Evolutionary conservation across 73 alveolate species (phyloP), one percentile per base, ranked within the genome.

Genomic region (Paramecium caudatum): DNA sequence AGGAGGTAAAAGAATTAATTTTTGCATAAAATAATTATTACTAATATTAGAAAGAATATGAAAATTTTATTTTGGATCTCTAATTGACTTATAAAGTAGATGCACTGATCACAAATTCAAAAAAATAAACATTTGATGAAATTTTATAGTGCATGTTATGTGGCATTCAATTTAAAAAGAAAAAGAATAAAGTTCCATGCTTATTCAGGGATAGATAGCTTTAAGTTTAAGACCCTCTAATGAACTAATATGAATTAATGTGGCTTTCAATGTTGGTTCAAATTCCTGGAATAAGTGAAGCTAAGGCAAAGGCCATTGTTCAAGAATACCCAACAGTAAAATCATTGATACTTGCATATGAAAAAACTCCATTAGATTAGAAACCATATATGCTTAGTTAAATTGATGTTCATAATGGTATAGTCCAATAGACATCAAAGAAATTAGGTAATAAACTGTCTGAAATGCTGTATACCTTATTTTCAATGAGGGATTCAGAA

Each of bases 321-420:
- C 25, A 21, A 16, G 25, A 49, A 49, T 49, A 49, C 25, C 70
- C 70, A 13, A 21, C 70, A 16, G 8, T 49, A 1, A 49, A 49
- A 49, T 49, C 70, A 49, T 23, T 55, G 30, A 55, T 55, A 10
- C 23, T 27, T 55, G 80, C 80, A 10, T 55, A 55, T 23, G 30
- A 55, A 23, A 55, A 55, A 12, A 55, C 80, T 19, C 46, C 23
- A 9, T 27, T 55, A 27, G 80, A 55, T 16, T 27, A 55, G 45
- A 55, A 43, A 55, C 80, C 80, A 27, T 43, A 55, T 55, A 10
- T 55, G n/a, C 80, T 55, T 46, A 55, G 80, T 55, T 37, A 23
- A 55, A 55, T 55, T 0, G 80, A 23, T 27, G 80, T 55, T 55
- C 46, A 27, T 23, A 16, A 23, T 27, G 80, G 80, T 2, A 55